Percentiles rank a stretch among this genome's conserved stretches.
Conservation (phyloP, 2,329 filamentous ascomycete species). For the Penicillium frequentans region DNA sequence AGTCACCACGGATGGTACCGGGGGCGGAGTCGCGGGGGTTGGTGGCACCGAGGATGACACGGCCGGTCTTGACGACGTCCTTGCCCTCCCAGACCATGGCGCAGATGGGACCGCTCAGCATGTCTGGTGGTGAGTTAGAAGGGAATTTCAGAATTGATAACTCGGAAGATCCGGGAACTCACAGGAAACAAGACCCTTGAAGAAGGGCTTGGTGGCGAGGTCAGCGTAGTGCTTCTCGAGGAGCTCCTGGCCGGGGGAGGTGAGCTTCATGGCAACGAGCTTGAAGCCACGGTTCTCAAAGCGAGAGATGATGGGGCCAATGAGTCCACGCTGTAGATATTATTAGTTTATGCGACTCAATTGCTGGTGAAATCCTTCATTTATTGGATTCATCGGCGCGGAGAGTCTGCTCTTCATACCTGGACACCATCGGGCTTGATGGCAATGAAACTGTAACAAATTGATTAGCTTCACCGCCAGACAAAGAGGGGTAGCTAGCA, state of each 20-base stretch:
- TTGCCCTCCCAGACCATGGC: conserved; percentile 99
- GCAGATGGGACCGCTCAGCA: conserved; percentile 93
- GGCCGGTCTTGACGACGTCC: conserved; percentile 98
- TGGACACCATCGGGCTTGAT: conserved; percentile 99
- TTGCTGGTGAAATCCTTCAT: conserved; percentile 2
- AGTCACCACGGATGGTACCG: conserved; percentile 97
- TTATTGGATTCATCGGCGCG: background rate
- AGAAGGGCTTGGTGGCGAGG: conserved; percentile 93
- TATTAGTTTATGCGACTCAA: conserved; percentile 26
- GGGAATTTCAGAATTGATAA: background rate
- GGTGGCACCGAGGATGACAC: conserved; percentile 93
- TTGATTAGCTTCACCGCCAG: conserved; percentile 32
- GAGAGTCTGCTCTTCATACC: conserved; percentile 56
- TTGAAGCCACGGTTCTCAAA: conserved; percentile 99
- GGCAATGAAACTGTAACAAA: conserved; percentile 83
- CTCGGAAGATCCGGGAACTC: conserved; percentile 41
- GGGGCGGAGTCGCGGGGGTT: conserved; percentile 94
- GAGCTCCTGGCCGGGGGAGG: conserved; percentile 85
- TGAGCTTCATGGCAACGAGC: conserved; percentile 96
- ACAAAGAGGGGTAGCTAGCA: conserved; percentile 18
- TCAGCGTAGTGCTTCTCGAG: conserved; percentile 98
- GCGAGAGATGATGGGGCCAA: conserved; percentile 96
- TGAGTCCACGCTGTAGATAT: conserved; percentile 76
- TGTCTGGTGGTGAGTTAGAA: conserved; percentile 62
- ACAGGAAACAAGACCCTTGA: conserved; percentile 91